phyloP scores from a whole-genome alignment of 768 basidiomycete genomes.

The Rhodotorula kratochvilovae region DNA sequence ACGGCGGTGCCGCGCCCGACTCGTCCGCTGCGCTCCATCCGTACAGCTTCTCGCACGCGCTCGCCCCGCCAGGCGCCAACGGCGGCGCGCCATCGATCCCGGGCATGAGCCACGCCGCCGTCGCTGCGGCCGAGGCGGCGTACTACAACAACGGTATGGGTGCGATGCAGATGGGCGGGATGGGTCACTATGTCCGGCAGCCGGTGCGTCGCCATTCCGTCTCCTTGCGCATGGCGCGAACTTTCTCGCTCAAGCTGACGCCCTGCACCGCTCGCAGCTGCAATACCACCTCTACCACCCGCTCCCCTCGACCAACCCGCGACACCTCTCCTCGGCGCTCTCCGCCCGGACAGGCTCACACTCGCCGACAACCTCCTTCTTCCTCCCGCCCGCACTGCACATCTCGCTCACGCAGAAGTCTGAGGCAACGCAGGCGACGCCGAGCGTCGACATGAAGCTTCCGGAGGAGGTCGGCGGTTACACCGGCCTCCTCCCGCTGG shows the following conservation, averaged over 20 bases:
- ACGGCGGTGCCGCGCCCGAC: not conserved
- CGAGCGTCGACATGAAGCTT: slow-evolving; percentile 55
- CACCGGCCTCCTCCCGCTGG: slow-evolving; percentile 77
- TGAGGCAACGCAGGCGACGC: slow-evolving; percentile 44
- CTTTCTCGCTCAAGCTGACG: not conserved
- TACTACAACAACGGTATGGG: slow-evolving; percentile 43
- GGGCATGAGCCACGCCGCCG: slow-evolving; percentile 10
- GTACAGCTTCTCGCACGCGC: slow-evolving; percentile 10
- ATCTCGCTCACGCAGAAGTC: slow-evolving; percentile 48
- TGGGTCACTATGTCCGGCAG: slow-evolving; percentile 52
- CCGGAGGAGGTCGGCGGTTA: slow-evolving; percentile 88
- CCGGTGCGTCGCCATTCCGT: slow-evolving; percentile 55
- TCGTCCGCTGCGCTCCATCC: slow-evolving; percentile 9
- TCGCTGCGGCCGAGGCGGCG: slow-evolving; percentile 33
- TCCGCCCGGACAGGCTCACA: slow-evolving; percentile 40
- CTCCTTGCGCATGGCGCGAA: not conserved
- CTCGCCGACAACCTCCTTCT: slow-evolving; percentile 56
- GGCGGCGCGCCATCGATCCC: slow-evolving; percentile 2
- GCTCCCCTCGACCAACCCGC: slow-evolving; percentile 58
- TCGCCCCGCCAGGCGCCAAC: slow-evolving; percentile 25
- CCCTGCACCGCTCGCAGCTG: slow-evolving; percentile 54
- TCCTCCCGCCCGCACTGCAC: slow-evolving; percentile 74
- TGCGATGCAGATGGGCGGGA: slow-evolving; percentile 3
- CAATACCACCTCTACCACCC: slow-evolving; percentile 89
- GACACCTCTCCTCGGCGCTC: slow-evolving; percentile 48